Base-by-base conservation (phyloP, 2,329 filamentous ascomycete genomes). In the Phoma sp. region DNA sequence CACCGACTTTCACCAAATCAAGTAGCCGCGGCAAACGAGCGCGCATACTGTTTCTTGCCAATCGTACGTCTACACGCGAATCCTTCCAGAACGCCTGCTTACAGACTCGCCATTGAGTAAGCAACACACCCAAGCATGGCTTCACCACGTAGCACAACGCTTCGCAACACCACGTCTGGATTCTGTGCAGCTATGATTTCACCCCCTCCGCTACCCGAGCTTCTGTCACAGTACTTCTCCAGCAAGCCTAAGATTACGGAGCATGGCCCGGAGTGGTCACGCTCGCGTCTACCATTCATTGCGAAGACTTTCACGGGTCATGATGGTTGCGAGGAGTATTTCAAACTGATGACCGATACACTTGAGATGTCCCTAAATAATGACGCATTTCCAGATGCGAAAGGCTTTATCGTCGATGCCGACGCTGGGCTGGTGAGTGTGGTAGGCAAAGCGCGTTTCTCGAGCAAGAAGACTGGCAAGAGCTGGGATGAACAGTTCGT, bases 401-500 rank as follows among this genome's bases (percentile, higher is more conserved):
- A 67, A 10, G 63, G 64, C 4, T 69, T 75, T 50, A 64, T 75
- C 36, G 75, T 77, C 7, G 76, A 78, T 67, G 65, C 66, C 2
- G 64, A 68, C 15, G 64, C 65, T 12, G 72, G 67, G 0, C 66
- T 67, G 46, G 76, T 77, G 28, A 74, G 65, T 57, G 72, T 77
- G 7, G 69, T 72, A 4, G 72, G 74, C 7, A 72, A 68, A 23
- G 67, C 61, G 0, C 42, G 53, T 12, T 78, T 78, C 53, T 60
- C 55, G 28, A 75, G 71, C 34, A 60, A 66, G 45, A 74, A 72
- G 61, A 78, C 76, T 12, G 76, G 75, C 5, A 77, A 69, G 56
- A 60, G 57, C 5, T 78, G 76, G 76, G 64, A 76, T 14, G 76
- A 78, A 58, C 57, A 67, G 14, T 78, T 78, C 34, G 72, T 77